Evolutionary conservation across 352 stramenopile genomes (phyloP), one percentile per base, ranked within the genome.

Genomic region (Phytopythium delawarense): DNA sequence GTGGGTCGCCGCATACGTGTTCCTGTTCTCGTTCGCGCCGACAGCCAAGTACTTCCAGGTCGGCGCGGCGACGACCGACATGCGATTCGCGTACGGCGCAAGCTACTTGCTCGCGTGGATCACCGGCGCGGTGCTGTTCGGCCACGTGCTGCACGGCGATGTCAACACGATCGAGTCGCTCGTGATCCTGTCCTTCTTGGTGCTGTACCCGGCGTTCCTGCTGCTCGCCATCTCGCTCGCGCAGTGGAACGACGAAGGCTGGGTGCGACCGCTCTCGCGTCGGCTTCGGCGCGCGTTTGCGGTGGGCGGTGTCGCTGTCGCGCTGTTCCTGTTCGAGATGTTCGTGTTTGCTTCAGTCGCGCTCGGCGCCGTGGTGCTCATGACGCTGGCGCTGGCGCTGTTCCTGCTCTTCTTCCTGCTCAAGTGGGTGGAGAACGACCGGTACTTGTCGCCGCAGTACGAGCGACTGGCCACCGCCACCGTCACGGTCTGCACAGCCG

Each of bases 401-500:
- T 85, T 95, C 44, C 67, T 89, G 62, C 73, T 78, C 21, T 91
- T 86, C 42, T 92, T 94, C 28, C 54, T 96, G 16, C 62, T 89
- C 25, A 89, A 96, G 59, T 96, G 87, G 76, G 72, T 93, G 53
- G 77, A 88, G 57, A 95, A 96, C 62, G 87, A 94, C 50, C 83
- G 74, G 34, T 96, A 90, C 51, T 72, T 96, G 15, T 72, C 88
- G 5, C 81, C 81, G 3, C 62, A 70, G 13, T 89, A 92, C 63
- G 78, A 90, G 51, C 57, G 55, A 0, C 71, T 76, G n/a, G 79
- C 78, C 7, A 83, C 75, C 28, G 20, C 65, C 1, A 69, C 86
- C 28, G 75, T 93, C 20, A 30, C 78, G 0, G 40, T 4, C 35
- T 70, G 67, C 12, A 92, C 82, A 0, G 18, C 58, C 15, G 18